Conservation (phyloP, 2,329 filamentous ascomycete genomes). For the Colletotrichum siamense region DNA sequence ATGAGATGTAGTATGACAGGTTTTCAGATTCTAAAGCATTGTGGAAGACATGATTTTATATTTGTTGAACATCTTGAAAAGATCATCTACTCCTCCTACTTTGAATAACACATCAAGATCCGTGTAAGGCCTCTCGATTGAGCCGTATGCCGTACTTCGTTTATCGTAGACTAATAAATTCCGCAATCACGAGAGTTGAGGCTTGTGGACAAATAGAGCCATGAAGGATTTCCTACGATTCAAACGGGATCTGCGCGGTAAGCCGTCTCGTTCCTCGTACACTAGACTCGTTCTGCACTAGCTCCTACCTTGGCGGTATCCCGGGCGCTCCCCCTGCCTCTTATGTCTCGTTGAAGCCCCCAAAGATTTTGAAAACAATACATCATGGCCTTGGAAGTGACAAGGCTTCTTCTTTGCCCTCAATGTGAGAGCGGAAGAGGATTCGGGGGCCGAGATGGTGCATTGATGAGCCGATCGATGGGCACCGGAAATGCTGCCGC, state of each 20-base stretch:
- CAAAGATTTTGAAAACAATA: not conserved
- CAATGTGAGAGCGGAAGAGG: accelerated
- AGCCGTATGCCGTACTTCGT: not conserved
- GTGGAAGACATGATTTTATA: not conserved
- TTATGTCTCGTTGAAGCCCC: accelerated
- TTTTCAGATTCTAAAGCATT: accelerated
- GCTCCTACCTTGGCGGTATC: not conserved
- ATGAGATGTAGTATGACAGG: accelerated
- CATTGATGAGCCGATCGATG: not conserved
- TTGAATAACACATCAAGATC: not conserved
- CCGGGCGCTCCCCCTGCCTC: not conserved
- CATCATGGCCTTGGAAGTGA: not conserved
- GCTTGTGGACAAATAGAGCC: not conserved
- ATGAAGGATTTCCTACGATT: not conserved
- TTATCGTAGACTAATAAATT: not conserved
- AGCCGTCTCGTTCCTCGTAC: not conserved
- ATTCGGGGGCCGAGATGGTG: not conserved
- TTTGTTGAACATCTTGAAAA: not conserved
- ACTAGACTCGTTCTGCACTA: not conserved
- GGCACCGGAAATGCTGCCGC: not conserved
- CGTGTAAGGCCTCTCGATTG: not conserved
- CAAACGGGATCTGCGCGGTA: not conserved
- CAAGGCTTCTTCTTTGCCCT: not conserved
- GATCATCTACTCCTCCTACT: not conserved
- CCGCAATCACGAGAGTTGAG: not conserved